These are phyloP conservation scores for Myochromella boudieri DNA, from an alignment of 768 basidiomycete species.

Conservation along the genomic window DNA sequence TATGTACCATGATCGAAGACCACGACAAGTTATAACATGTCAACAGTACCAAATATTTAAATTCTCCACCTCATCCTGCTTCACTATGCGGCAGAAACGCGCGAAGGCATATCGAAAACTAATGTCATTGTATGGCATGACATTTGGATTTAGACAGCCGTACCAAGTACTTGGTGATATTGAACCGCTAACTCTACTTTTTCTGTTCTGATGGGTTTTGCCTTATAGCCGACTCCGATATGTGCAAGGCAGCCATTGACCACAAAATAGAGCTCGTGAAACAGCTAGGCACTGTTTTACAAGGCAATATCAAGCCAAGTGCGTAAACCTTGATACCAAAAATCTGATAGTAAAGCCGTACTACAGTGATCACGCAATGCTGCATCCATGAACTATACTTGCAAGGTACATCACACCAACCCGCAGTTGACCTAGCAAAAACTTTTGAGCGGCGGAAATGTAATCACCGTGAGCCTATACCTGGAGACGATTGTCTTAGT, in stretches of 20 bases:
- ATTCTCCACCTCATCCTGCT: background rate
- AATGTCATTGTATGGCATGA: conserved; percentile 85
- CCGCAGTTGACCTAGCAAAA: conserved; percentile 87
- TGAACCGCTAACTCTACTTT: conserved; percentile 8
- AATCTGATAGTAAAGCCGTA: conserved; percentile 44
- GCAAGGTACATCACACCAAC: conserved; percentile 70
- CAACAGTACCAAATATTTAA: conserved; percentile 21
- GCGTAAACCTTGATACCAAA: conserved; percentile 33
- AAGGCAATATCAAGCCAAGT: conserved; percentile 93
- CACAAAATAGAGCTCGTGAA: conserved; percentile 76
- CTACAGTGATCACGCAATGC: conserved; percentile 97
- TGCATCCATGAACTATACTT: conserved; percentile 93
- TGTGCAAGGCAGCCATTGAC: conserved; percentile 67
- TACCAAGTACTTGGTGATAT: conserved; percentile 86
- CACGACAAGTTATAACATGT: too few relatives aligned
- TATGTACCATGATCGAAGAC: conserved; percentile 11
- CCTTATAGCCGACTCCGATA: conserved; percentile 75
- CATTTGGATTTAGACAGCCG: conserved; percentile 90
- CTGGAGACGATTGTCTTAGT: conserved; percentile 78
- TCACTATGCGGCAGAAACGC: conserved; percentile 88
- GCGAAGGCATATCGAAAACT: conserved; percentile 94
- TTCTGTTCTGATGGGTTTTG: conserved; percentile 4
- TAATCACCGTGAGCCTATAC: conserved; percentile 88
- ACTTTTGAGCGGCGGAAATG: conserved; percentile 91
- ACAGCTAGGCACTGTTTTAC: conserved; percentile 74